Base-by-base conservation (phyloP, 2,329 filamentous ascomycete genomes). In the Chalaropsis thielavioides region DNA sequence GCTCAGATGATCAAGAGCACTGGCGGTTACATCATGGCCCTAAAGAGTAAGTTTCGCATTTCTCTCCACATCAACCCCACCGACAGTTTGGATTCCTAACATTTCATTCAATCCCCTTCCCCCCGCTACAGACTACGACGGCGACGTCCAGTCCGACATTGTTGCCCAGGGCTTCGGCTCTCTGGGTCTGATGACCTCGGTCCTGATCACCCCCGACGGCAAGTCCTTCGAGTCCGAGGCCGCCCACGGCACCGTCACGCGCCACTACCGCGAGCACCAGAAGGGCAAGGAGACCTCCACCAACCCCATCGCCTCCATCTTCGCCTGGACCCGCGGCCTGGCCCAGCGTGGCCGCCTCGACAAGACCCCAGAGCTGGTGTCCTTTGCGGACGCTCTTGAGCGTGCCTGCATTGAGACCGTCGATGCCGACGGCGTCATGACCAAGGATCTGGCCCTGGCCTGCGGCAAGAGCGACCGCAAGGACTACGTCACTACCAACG, bases 1-100 rank as follows among this genome's bases (percentile, higher is more conserved):
- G 94, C 94, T 61, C 94, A 99, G 83, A 99, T 99, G 94, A 89
- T 99, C 82, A 99, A 99, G 89, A 94, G 89, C 78, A 85, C 87
- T 72, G 94, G 94, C 71, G 94, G 94, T 69, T 96, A 94, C 78
- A 85, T 97, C 75, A 96, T 97, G 82, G 94, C 94, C 68, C 84
- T 97, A 76, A 99, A 99, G 87, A 97, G 90, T 95, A 75, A 76
- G 86, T 80, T 64, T 46, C 24, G 8, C 54, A 10, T 24, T n/a
- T n/a, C 1, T 49, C 44, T 3, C 38, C 41, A 10, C 43, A 4
- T 17, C 19, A 27, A 17, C 7, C 17, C 19, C 19, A n/a, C 17
- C 10, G 1, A 24, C 4, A 22, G 3, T 40, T 11, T 43, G 10
- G 31, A 5, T 27, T 5, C 43, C n/a, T 56, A 56, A 63, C 41